These are phyloP conservation scores for Zygoascus sp. DNA, from an alignment of 1,139 yeast genomes.

Conservation along the genomic window DNA sequence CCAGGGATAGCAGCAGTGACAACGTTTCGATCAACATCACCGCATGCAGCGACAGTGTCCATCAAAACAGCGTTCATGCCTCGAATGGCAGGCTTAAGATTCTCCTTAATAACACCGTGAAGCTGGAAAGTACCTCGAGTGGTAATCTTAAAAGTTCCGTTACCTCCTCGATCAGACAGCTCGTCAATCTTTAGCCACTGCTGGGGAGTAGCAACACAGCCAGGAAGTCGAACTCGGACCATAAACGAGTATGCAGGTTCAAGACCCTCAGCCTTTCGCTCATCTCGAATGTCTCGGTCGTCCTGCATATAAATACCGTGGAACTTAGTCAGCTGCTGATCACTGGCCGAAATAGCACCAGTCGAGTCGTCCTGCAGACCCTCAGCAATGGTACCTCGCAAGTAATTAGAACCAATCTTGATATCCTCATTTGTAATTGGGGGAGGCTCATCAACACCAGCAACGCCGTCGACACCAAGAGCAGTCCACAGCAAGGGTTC, in stretches of 20 bases:
- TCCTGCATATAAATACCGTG: slow-evolving; percentile 99
- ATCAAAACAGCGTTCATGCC: slow-evolving; percentile 86
- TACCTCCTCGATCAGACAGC: slow-evolving; percentile 78
- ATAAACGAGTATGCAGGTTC: slow-evolving; percentile 96
- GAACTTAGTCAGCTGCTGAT: slow-evolving; percentile 92
- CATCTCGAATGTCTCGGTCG: slow-evolving; percentile 93
- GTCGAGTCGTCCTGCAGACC: slow-evolving; percentile 79
- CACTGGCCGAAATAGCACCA: slow-evolving; percentile 89
- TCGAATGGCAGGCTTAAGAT: slow-evolving; percentile 85
- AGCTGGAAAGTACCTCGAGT: slow-evolving; percentile 97
- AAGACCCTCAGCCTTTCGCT: slow-evolving; percentile 83
- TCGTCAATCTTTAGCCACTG: slow-evolving; percentile 88
- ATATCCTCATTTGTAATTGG: slow-evolving; percentile 96
- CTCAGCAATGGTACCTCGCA: slow-evolving; percentile 91
- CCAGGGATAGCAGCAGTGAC: slow-evolving; percentile 86
- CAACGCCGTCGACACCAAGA: slow-evolving; percentile 78
- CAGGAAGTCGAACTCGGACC: slow-evolving; percentile 95
- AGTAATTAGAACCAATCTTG: slow-evolving; percentile 77
- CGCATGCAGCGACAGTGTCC: slow-evolving; percentile 97
- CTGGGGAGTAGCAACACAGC: slow-evolving; percentile 81
- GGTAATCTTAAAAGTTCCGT: slow-evolving; percentile 89
- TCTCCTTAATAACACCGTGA: slow-evolving; percentile 89
- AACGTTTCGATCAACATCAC: slow-evolving; percentile 96
- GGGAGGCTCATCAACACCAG: slow-evolving; percentile 90
- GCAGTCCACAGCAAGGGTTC: slow-evolving; percentile 82